Conservation (phyloP, 2,329 filamentous ascomycete genomes). For the Neonectria sp. region DNA sequence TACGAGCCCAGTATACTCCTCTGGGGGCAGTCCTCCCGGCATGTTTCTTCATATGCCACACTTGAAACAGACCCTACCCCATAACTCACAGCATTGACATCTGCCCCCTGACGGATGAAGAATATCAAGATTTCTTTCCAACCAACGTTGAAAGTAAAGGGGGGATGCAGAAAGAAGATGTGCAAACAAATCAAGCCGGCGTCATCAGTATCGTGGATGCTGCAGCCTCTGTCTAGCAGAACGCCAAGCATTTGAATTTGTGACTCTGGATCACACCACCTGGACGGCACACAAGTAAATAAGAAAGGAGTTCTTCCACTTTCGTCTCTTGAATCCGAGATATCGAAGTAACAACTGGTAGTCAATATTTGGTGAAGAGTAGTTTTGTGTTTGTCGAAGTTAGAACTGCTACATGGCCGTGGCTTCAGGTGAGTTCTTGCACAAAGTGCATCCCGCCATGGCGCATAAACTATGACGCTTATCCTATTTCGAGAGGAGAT, state of each 20-base stretch:
- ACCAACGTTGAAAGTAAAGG: background rate
- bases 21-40: background rate
- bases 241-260: background rate
- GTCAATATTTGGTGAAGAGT: background rate
- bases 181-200: background rate
- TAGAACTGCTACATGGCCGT: background rate
- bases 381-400: background rate
- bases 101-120: background rate
- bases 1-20: slow-evolving; percentile 7
- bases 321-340: background rate
- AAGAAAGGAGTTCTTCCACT: background rate
- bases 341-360: background rate
- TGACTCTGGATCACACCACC: background rate
- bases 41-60: background rate
- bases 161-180: background rate
- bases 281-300: background rate
- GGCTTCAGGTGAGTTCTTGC: background rate
- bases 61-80: background rate
- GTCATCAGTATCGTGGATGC: background rate
- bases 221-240: background rate
- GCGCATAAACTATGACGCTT: background rate
- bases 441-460: background rate
- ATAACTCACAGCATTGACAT: background rate
- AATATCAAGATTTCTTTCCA: background rate
- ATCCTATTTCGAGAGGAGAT: background rate